These are phyloP conservation scores for Neofusicoccum ribis DNA, from an alignment of 2,329 filamentous ascomycete species.

Conservation along the genomic window DNA sequence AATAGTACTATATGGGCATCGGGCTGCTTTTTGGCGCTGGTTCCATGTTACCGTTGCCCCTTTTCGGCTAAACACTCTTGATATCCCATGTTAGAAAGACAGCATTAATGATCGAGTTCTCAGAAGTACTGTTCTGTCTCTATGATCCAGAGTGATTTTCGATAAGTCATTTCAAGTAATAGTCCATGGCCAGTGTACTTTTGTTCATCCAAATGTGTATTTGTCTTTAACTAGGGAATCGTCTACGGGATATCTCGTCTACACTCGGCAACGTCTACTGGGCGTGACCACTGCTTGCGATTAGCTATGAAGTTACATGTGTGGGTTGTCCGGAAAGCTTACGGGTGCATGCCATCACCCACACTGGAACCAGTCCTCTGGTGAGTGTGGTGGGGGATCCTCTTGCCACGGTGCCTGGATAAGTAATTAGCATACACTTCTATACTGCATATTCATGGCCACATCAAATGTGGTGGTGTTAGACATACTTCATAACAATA, in stretches of 20 bases:
- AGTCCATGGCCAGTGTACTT: too few relatives aligned
- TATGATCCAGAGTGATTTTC: too few relatives aligned
- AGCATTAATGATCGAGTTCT: too few relatives aligned
- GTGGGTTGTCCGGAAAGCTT: background rate
- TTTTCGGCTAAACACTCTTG: too few relatives aligned
- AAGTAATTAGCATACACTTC: background rate
- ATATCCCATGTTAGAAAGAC: too few relatives aligned
- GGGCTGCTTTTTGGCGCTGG: too few relatives aligned
- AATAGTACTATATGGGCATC: too few relatives aligned
- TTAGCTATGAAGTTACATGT: background rate
- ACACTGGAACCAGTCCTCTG: background rate
- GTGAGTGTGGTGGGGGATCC: background rate
- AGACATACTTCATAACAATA: constrained; percentile 42
- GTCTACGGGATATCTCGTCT: constrained; percentile 6
- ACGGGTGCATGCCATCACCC: constrained; percentile 1
- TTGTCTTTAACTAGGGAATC: background rate
- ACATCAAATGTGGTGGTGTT: background rate
- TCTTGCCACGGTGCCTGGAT: constrained; percentile 3
- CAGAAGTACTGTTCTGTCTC: too few relatives aligned
- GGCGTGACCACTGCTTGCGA: background rate
- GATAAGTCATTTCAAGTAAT: too few relatives aligned
- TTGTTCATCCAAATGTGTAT: background rate
- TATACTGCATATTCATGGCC: background rate
- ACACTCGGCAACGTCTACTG: background rate
- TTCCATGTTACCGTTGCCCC: too few relatives aligned